These are phyloP conservation scores for Spiraea crenata DNA, from an alignment of 331 rosid species.

Conservation along the genomic window DNA sequence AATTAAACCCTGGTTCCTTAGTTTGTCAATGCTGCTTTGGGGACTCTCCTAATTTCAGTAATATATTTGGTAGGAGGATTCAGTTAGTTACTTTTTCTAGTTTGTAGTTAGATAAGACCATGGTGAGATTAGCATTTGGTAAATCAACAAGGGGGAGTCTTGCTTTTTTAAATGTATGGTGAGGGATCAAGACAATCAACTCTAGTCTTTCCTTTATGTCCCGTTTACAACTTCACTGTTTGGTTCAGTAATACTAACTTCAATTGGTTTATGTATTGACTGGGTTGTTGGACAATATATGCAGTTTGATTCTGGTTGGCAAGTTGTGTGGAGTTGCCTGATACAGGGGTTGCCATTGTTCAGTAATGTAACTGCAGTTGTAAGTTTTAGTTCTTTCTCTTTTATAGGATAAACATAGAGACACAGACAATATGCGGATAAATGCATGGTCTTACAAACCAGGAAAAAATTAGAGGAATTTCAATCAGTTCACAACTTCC, in stretches of 20 bases:
- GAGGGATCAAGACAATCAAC: background rate
- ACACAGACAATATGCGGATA: background rate
- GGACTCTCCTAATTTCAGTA: background rate
- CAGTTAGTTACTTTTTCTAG: background rate
- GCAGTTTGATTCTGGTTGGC: slow-evolving; percentile 77
- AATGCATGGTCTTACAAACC: background rate
- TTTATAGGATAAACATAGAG: background rate
- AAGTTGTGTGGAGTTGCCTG: slow-evolving; percentile 69
- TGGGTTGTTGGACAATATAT: slow-evolving; percentile 14
- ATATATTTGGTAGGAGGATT: background rate
- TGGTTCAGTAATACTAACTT: background rate
- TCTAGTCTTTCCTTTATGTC: background rate
- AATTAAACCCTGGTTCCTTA: background rate
- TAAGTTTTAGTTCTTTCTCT: slow-evolving; percentile 41
- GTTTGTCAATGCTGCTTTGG: slow-evolving; percentile 1
- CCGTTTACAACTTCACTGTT: background rate
- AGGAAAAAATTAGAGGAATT: background rate
- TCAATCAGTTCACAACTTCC: background rate
- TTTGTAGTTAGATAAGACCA: background rate
- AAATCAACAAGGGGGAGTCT: background rate
- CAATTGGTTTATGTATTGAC: slow-evolving; percentile 4
- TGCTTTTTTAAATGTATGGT: background rate
- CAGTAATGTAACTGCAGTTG: slow-evolving; percentile 67
- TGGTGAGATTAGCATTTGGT: background rate
- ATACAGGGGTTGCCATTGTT: slow-evolving; percentile 76